Conservation (phyloP, 1,284 basidiomycete genomes). For the Ganoderma sinense region DNA sequence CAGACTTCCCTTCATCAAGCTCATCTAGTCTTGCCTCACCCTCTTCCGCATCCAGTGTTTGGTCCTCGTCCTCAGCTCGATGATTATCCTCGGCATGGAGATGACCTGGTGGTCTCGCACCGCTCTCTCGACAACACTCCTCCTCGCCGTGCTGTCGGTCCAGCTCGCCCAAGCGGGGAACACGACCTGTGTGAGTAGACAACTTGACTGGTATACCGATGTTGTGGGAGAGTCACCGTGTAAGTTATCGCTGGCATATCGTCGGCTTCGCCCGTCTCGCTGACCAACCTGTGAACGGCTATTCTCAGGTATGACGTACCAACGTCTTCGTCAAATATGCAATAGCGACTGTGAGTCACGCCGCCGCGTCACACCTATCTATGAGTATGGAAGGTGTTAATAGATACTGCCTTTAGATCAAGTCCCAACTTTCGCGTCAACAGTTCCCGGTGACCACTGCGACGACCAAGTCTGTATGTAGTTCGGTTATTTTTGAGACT, state of each 20-base stretch:
- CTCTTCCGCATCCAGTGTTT: not conserved
- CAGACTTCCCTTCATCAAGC: not conserved
- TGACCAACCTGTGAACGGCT: not conserved
- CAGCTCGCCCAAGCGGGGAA: not conserved
- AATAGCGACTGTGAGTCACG: slow-evolving; percentile 15
- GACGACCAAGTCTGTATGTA: slow-evolving; percentile 28
- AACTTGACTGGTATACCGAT: not conserved
- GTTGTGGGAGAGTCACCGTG: not conserved
- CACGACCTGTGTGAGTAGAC: not conserved
- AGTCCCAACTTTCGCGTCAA: slow-evolving; percentile 20
- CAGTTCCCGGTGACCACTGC: slow-evolving; percentile 28
- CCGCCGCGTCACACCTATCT: not conserved
- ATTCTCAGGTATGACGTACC: slow-evolving; percentile 17
- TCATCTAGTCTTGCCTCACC: not conserved
- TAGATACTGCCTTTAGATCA: slow-evolving; percentile 19
- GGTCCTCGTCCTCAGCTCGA: too few relatives aligned
- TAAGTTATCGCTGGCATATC: not conserved
- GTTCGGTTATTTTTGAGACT: not conserved
- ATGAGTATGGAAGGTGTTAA: not conserved
- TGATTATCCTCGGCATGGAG: not conserved
- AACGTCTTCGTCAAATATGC: slow-evolving; percentile 22
- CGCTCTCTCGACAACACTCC: not conserved
- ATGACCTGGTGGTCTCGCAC: not conserved
- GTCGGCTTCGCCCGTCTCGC: not conserved
- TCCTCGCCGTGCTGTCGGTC: not conserved